These are phyloP conservation scores for Claviceps capensis DNA, from an alignment of 2,329 filamentous ascomycete species.

Conservation along the genomic window DNA sequence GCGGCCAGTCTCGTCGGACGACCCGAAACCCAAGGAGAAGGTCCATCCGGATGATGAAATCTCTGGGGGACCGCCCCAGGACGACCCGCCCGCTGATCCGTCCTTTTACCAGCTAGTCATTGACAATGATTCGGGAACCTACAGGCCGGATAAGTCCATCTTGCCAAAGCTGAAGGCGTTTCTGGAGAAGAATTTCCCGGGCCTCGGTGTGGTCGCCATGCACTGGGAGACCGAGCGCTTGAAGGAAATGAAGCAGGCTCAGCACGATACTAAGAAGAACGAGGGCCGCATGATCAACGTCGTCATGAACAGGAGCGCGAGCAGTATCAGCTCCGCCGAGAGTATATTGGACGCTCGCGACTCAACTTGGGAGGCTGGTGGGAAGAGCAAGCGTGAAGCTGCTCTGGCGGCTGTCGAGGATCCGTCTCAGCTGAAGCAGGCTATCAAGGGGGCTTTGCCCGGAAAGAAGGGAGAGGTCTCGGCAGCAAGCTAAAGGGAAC, in stretches of 20 bases:
- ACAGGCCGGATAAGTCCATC: constrained; percentile 68
- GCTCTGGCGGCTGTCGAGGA: constrained; percentile 38
- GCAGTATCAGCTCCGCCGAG: constrained; percentile 38
- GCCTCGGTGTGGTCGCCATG: constrained; percentile 58
- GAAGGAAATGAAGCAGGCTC: constrained; percentile 59
- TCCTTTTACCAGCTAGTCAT: constrained; percentile 72
- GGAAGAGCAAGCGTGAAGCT: constrained; percentile 38
- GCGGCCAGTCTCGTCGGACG: constrained; percentile 29
- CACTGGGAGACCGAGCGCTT: constrained; percentile 71
- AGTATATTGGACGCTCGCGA: constrained; percentile 36
- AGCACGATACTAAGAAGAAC: constrained; percentile 59
- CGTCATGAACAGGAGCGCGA: constrained; percentile 43
- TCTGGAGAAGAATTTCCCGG: constrained; percentile 60
- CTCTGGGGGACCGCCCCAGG: constrained; percentile 30
- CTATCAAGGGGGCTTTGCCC: constrained; percentile 15
- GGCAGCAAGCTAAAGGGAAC: neutral
- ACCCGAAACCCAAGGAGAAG: constrained; percentile 27
- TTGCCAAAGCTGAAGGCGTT: constrained; percentile 60
- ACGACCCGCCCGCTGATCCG: constrained; percentile 31
- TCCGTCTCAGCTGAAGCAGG: constrained; percentile 29
- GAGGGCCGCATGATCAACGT: constrained; percentile 37
- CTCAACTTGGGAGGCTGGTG: constrained; percentile 21
- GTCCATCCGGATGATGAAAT: constrained; percentile 39
- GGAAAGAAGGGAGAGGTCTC: constrained; percentile 8
- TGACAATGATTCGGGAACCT: constrained; percentile 91